Percentiles rank a stretch among this genome's conserved stretches.
Conservation (phyloP, 768 basidiomycete species). For the Asterophora lycoperdoides region DNA sequence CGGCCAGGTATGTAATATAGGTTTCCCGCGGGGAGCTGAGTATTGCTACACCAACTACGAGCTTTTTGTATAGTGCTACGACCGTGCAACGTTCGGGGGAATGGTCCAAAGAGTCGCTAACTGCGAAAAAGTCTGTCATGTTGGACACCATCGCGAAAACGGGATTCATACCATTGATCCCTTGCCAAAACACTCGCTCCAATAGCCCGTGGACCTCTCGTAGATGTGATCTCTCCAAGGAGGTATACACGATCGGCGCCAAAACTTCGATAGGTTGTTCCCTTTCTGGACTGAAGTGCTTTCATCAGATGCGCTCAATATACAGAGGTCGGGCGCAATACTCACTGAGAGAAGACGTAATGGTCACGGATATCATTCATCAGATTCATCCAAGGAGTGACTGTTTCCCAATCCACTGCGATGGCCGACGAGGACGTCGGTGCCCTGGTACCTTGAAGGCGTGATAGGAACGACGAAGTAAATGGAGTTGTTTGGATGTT, state of each 20-base stretch:
- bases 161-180: constrained; percentile 61
- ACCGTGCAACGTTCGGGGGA: constrained; percentile 71
- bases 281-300: constrained; percentile 47
- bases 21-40: constrained; percentile 76
- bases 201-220: constrained; percentile 71
- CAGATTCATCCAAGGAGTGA: constrained; percentile 68
- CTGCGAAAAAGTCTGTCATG: constrained; percentile 31
- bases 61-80: constrained; percentile 63
- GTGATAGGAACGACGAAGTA: constrained; percentile 60
- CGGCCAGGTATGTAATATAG: constrained; percentile 80
- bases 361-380: constrained; percentile 72
- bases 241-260: constrained; percentile 61
- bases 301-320: constrained; percentile 7
- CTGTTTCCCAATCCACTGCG: constrained; percentile 68
- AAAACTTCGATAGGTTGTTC: constrained; percentile 36
- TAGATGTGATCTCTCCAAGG: constrained; percentile 56
- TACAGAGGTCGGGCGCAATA: constrained; percentile 3
- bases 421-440: constrained; percentile 36
- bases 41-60: constrained; percentile 72
- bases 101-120: constrained; percentile 65
- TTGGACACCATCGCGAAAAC: neutral
- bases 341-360: constrained; percentile 58
- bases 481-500: constrained; percentile 60
- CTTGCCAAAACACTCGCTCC: constrained; percentile 67
- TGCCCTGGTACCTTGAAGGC: constrained; percentile 45